Evolutionary conservation across 345 rosid genomes (phyloP).

Genomic region (Aquilaria yunnanensis): DNA sequence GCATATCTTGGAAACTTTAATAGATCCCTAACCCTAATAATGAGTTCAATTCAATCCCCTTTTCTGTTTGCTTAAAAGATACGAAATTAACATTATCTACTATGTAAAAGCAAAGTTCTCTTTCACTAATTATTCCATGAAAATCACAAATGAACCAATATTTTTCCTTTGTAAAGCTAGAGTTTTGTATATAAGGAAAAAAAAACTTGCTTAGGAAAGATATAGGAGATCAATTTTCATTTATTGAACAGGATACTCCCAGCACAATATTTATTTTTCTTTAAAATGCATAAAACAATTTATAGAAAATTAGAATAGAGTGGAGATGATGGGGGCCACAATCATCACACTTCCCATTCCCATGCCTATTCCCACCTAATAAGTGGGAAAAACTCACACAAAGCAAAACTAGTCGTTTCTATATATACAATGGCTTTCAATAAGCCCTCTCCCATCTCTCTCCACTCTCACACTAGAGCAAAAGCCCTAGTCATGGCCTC

Average conservation of each 20-base stretch:
- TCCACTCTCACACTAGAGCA: background rate
- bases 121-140: too few species aligned
- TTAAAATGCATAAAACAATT: too few species aligned
- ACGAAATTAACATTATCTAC: constrained; percentile 1
- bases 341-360: constrained; percentile 17
- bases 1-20: background rate
- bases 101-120: too few species aligned
- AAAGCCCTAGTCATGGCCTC: constrained; percentile 17
- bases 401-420: background rate
- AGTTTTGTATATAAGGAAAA: background rate
- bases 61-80: background rate
- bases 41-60: too few species aligned
- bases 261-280: too few species aligned
- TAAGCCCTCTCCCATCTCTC: constrained; percentile 6
- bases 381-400: constrained; percentile 13
- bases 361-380: constrained; percentile 21
- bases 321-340: constrained; percentile 18
- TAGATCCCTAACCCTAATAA: too few species aligned
- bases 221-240: background rate
- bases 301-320: too few species aligned
- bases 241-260: too few species aligned
- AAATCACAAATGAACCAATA: too few species aligned
- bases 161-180: background rate
- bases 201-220: background rate
- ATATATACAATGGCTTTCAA: constrained; percentile 18